Percentiles rank a stretch among this genome's conserved stretches.
Evolutionary conservation across 495 filamentous ascomycete species (phyloP).

Genomic region (Aspergillus wentii): DNA sequence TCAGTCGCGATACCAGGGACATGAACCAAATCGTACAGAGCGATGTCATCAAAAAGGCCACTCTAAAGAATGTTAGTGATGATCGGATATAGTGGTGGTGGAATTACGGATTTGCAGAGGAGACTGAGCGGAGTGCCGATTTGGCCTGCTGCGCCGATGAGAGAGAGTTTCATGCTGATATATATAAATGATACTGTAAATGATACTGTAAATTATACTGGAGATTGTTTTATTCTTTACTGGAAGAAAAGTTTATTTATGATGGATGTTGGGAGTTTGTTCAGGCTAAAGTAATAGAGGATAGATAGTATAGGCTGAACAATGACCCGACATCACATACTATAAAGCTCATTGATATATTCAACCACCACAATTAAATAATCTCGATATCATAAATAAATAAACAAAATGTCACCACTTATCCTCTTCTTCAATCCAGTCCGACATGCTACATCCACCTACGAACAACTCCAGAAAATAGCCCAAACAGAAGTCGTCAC

Average conservation of each 20-base stretch:
- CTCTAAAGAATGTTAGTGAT: neutral
- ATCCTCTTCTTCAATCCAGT: conserved; percentile 8
- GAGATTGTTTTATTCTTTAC: neutral
- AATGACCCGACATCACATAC: too few relatives aligned
- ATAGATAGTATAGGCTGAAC: neutral
- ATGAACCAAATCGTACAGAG: conserved; percentile 7
- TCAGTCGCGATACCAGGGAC: conserved; percentile 77
- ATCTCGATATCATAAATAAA: too few relatives aligned
- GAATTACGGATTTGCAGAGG: conserved; percentile 5
- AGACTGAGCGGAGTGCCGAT: conserved; percentile 72
- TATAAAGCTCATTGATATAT: too few relatives aligned
- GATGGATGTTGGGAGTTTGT: neutral
- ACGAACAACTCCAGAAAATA: conserved; percentile 2
- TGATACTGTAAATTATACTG: neutral
- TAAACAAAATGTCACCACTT: neutral
- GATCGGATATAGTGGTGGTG: neutral
- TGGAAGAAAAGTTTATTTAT: neutral
- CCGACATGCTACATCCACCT: conserved; percentile 6
- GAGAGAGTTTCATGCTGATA: neutral
- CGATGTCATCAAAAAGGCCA: conserved; percentile 8
- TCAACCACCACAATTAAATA: too few relatives aligned
- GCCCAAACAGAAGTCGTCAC: conserved; percentile 5
- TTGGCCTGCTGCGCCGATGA: conserved; percentile 81
- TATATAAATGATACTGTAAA: neutral
- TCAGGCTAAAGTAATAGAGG: neutral